These are phyloP conservation scores for Nannochloropsis salina DNA, from an alignment of 108 stramenopile species.

Conservation along the genomic window DNA sequence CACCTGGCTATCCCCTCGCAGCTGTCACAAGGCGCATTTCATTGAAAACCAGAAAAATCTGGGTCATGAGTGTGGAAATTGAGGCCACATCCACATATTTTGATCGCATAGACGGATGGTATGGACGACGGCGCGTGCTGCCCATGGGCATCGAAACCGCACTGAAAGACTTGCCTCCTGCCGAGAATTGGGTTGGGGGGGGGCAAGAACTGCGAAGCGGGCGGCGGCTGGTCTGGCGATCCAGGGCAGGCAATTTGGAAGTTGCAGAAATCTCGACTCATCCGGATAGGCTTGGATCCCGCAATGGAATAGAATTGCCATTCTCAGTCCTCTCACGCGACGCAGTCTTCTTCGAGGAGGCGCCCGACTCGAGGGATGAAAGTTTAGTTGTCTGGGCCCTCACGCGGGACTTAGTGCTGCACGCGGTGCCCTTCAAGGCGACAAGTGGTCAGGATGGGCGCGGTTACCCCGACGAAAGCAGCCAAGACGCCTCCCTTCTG, in stretches of 20 bases:
- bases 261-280: not conserved
- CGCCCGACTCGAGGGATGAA: not conserved
- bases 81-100: not conserved
- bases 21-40: too few species aligned
- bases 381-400: not conserved
- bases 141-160: not conserved
- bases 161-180: not conserved
- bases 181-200: slow-evolving; percentile 10
- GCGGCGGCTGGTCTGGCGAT: not conserved
- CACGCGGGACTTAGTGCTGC: slow-evolving; percentile 19
- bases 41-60: too few species aligned
- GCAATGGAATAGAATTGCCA: slow-evolving; percentile 1
- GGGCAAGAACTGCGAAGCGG: not conserved
- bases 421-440: not conserved
- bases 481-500: not conserved
- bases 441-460: not conserved
- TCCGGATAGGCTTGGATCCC: not conserved
- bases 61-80: not conserved
- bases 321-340: not conserved
- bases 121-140: not conserved
- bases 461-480: not conserved
- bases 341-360: not conserved
- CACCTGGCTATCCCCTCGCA: too few species aligned
- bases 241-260: not conserved
- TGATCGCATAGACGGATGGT: not conserved